Conservation (phyloP, 2,329 filamentous ascomycete genomes). For the Colletotrichum sidae region DNA sequence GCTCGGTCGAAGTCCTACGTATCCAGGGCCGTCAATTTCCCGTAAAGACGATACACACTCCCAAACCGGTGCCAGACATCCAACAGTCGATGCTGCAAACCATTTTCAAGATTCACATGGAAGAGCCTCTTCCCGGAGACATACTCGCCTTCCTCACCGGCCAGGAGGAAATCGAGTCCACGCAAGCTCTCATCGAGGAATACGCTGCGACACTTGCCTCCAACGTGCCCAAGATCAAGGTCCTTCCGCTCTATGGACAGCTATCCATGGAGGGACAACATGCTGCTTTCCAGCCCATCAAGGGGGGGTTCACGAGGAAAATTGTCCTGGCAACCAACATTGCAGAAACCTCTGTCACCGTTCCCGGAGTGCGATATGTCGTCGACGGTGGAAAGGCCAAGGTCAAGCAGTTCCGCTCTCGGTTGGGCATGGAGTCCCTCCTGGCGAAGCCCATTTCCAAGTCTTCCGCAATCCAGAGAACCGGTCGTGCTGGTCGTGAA, state of each 20-base stretch:
- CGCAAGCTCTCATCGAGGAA: slow-evolving; percentile 84
- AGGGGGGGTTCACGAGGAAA: slow-evolving; percentile 81
- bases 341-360: slow-evolving; percentile 97
- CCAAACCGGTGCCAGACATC: slow-evolving; percentile 81
- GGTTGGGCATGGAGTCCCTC: slow-evolving; percentile 89
- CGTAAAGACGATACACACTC: slow-evolving; percentile 81
- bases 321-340: slow-evolving; percentile 96
- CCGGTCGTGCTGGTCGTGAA: slow-evolving; percentile 93
- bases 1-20: slow-evolving; percentile 60
- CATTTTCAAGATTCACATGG: slow-evolving; percentile 87
- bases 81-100: slow-evolving; percentile 83
- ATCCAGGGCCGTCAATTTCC: slow-evolving; percentile 91
- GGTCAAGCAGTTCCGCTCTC: slow-evolving; percentile 88
- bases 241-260: slow-evolving; percentile 89
- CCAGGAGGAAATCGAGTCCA: slow-evolving; percentile 89
- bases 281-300: slow-evolving; percentile 82
- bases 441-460: slow-evolving; percentile 91
- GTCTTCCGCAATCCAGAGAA: slow-evolving; percentile 91
- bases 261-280: slow-evolving; percentile 89
- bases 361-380: slow-evolving; percentile 91
- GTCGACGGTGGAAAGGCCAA: slow-evolving; percentile 95
- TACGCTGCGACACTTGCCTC: slow-evolving; percentile 78
- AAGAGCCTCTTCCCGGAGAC: slow-evolving; percentile 92
- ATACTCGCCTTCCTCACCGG: slow-evolving; percentile 93
- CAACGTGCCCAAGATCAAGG: slow-evolving; percentile 77